Percentiles rank a stretch among this genome's conserved stretches.
Evolutionary conservation across 176 grass and related monocot species (phyloP).

Genomic region (Elaeis guineensis): DNA sequence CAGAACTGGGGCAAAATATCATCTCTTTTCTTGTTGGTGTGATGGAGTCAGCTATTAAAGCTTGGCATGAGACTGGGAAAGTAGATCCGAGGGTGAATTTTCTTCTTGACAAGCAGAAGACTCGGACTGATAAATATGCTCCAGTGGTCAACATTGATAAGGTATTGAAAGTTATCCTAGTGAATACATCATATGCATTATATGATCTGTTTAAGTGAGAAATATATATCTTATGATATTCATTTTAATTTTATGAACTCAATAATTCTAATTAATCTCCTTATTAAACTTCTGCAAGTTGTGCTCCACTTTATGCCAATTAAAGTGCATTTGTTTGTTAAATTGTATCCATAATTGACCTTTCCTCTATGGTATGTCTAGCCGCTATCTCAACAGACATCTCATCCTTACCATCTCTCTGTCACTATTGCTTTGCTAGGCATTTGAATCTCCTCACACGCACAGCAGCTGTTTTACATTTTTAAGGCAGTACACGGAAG

Average conservation of each 20-base stretch:
- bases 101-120: slow-evolving; percentile 82
- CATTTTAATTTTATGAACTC: too few species aligned
- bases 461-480: slow-evolving; percentile 59
- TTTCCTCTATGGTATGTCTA: too few species aligned
- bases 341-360: too few species aligned
- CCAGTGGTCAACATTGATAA: slow-evolving; percentile 85
- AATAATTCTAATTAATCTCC: too few species aligned
- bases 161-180: slow-evolving; percentile 25
- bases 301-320: too few species aligned
- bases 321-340: too few species aligned
- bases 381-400: too few species aligned
- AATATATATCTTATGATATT: too few species aligned
- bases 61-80: slow-evolving; percentile 76
- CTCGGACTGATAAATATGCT: slow-evolving; percentile 48
- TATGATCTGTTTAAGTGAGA: too few species aligned
- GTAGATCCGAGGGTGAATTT: slow-evolving; percentile 66
- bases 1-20: slow-evolving; percentile 29
- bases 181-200: background rate
- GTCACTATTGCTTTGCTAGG: slow-evolving; percentile 29
- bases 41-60: slow-evolving; percentile 65
- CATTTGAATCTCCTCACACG: slow-evolving; percentile 90
- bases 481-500: slow-evolving; percentile 70
- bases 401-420: background rate
- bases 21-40: slow-evolving; percentile 64
- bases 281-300: too few species aligned